phyloP scores from a whole-genome alignment of 129 eudicot species.

The Solidago caesia region DNA sequence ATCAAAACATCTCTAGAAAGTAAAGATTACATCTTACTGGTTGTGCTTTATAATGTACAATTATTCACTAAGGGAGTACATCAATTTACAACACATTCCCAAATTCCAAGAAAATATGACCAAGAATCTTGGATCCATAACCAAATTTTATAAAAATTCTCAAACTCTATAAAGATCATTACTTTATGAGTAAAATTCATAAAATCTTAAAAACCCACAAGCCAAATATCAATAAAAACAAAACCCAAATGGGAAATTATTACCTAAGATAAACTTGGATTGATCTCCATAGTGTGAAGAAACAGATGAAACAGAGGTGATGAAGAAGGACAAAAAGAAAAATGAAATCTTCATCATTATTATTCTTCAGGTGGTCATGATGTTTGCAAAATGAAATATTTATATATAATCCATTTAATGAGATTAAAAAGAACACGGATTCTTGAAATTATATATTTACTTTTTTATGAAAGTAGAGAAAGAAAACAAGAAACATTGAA shows the following conservation, averaged over 20 bases:
- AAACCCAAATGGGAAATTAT: neutral
- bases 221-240: constrained; percentile 3
- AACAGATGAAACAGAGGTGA: constrained; percentile 46
- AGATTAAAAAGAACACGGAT: neutral
- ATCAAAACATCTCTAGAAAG: no score
- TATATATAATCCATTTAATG: constrained; percentile 9
- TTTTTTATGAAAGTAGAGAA: constrained; percentile 4
- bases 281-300: constrained; percentile 36
- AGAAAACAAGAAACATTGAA: constrained; percentile 26
- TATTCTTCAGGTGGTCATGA: constrained; percentile 23
- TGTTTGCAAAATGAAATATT: neutral
- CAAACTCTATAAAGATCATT: neutral
- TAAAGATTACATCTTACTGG: no score
- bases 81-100: constrained; percentile 8
- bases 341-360: constrained; percentile 31
- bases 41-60: no score
- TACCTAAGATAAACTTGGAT: constrained; percentile 55
- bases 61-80: neutral
- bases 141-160: constrained; percentile 14
- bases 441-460: constrained; percentile 6
- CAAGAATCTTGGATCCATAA: constrained; percentile 20
- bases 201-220: constrained; percentile 5
- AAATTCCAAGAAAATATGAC: constrained; percentile 11
- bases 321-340: constrained; percentile 25
- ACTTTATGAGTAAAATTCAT: constrained; percentile 7